Evolutionary conservation across 2,329 filamentous ascomycete genomes (phyloP).

Genomic region (Paracorniculantispora psalliotae): DNA sequence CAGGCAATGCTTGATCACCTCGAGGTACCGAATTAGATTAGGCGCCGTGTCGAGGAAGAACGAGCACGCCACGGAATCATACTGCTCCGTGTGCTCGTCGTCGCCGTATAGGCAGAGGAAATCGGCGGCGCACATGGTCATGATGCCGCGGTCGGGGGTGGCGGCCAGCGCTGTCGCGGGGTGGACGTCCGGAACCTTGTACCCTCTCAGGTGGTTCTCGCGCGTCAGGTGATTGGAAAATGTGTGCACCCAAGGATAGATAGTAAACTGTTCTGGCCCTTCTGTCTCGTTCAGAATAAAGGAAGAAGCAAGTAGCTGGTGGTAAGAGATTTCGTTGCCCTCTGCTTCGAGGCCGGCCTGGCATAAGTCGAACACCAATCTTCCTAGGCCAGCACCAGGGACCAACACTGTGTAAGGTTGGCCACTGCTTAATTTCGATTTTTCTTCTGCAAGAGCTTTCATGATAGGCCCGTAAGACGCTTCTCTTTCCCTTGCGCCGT

Average conservation of each 20-base stretch:
- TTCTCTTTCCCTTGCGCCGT: conserved; percentile 68
- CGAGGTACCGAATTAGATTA: conserved; percentile 84
- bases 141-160: conserved; percentile 48
- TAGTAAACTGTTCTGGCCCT: conserved; percentile 56
- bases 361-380: conserved; percentile 84
- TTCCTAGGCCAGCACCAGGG: conserved; percentile 82
- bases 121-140: conserved; percentile 92
- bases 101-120: conserved; percentile 82
- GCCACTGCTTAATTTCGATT: conserved; percentile 23
- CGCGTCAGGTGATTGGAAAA: conserved; percentile 82
- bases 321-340: conserved; percentile 95
- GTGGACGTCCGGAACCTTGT: conserved; percentile 76
- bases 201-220: conserved; percentile 67
- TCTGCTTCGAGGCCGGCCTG: conserved; percentile 67
- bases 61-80: conserved; percentile 80
- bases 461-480: conserved; percentile 74
- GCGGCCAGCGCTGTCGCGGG: conserved; percentile 51
- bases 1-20: conserved; percentile 75
- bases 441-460: conserved; percentile 53
- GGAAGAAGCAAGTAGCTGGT: conserved; percentile 83
- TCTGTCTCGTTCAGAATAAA: conserved; percentile 68
- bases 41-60: conserved; percentile 98
- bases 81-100: conserved; percentile 54
- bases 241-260: conserved; percentile 81
- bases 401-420: conserved; percentile 65